Base-by-base conservation (phyloP, 1,284 basidiomycete species). In the Cryptococcus sp. region DNA sequence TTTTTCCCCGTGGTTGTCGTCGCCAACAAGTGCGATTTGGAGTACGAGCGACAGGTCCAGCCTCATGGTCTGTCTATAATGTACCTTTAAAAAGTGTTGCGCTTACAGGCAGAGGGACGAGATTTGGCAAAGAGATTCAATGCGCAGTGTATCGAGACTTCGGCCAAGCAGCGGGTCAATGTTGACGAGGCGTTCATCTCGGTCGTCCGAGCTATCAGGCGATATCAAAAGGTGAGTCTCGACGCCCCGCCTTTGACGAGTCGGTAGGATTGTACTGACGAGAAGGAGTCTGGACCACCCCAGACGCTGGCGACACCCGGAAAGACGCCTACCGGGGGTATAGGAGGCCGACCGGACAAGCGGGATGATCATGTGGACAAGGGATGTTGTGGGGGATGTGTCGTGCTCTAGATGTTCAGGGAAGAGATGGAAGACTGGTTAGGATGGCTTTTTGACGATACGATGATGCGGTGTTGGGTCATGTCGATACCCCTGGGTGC, bases 121-220 rank as follows among this genome's bases (percentile, higher is more conserved):
- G 92, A 95, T 65, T 81, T 98, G 51, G 94, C 95, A 2, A 93
- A 91, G 73, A 89, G 93, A 70, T 95, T 97, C 70, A 87, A 86
- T 44, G 97, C 93, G 77, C 88, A 86, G 65, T 98, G 95, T 74
- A 93, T 98, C 60, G 95, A 98, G 76, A 97, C 95, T 2, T 97
- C 94, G 21, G 95, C 95, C 47, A 99, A 99, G 78, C 89, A 95
- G 68, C 81, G 95, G 43, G 89, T 97, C 75, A 97, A 97, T 66
- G 95, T 99, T 46, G 95, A 99, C 66, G 94, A 98, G 75, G 91
- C 93, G n/a, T 99, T 98, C 77, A 85, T 82, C 68, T 87, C 89
- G 58, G 85, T 99, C 51, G 95, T 99, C 33, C 84, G 93, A 42
- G 92, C 97, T 74, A 99, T 99, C 65, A 80, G 95, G 62, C 85